Base-by-base conservation (phyloP, 768 basidiomycete genomes). In the Kwoniella dejecticola region DNA sequence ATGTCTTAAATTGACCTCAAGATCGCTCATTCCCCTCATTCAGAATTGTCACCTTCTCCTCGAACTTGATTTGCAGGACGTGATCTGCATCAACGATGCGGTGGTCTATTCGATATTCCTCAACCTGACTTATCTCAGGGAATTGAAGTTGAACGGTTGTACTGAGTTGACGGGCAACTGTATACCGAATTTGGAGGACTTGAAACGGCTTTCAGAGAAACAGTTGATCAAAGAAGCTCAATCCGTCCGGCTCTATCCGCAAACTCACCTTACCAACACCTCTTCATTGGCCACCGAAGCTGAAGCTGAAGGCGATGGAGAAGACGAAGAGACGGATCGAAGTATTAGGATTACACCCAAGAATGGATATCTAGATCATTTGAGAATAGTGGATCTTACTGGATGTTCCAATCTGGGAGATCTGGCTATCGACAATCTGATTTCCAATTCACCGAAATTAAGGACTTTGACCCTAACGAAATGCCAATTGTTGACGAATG, bases 361-460 rank as follows among this genome's bases (percentile, higher is more conserved):
- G 46, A 1, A 45, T 58, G 6, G 48, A 52, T 24, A 84, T 0
- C 86, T 91, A 74, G 91, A 95, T 53, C 88, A 93, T 70, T 83
- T 99, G 45, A 87, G 96, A 40, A 89, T 92, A 85, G 83, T 98
- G 45, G 96, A 99, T 80, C 81, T 99, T 36, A 96, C 96, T 0
- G 88, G 87, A 0, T 95, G 93, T 74, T 80, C 84, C 0, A 83
- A 83, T 38, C 80, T 98, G 62, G 91, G 89, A 27, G 94, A 97
- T 76, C 75, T 85, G 52, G 89, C 90, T 7, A 81, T 96, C 42
- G 89, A 89, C 57, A 89, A 90, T 60, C 87, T 96, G 69, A 83
- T 93, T 64, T 82, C 84, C 15, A 87, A 88, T 72, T 88, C 89
- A 36, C 88, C 89, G 12, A 89, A 88, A 76, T 88, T 96, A 65